Evolutionary conservation across 352 stramenopile genomes (phyloP), one percentile per base, ranked within the genome.

Genomic region (Phytopythium ostracodes): DNA sequence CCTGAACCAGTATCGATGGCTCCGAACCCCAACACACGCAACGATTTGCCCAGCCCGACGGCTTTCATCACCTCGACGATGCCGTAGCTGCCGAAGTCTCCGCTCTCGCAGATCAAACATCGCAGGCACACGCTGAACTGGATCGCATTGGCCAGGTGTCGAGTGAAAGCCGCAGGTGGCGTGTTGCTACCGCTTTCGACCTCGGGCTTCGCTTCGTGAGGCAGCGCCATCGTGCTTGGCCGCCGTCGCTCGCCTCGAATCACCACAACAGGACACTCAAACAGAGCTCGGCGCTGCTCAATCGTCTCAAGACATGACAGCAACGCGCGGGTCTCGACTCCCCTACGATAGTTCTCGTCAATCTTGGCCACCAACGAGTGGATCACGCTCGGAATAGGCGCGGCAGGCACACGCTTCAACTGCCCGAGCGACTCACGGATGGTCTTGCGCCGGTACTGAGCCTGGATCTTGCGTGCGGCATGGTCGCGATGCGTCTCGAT

Each of bases 381-480:
- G 54, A 90, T 70, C 20, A 74, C 62, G 40, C 73, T 86, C 10
- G 55, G 17, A 1, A 66, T 62, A 9, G 44, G 56, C 22, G 68
- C 44, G 0, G 67, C 75, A 9, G 54, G 22, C 14, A 77, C 55
- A 31, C 78, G 31, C 22, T 55, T 67, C 24, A 88, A 58, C 27
- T 79, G 67, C 38, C 53, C 53, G 2, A 88, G 65, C 17, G 80
- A 87, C 9, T 25, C 47, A 4, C 71, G 78, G 35, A 83, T 73
- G 12, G 72, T 65, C 25, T 76, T 81, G 15, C 80, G 71, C 2
- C 78, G 76, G 25, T 86, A 88, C 24, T 77, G 59, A 5, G 71
- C 70, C 61, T 92, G 82, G 44, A 90, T 87, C 52, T 69, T 78
- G 17, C 73, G 62, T 22, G 77, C 80, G 17, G 79, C 75, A 7